Percentiles rank a stretch among this genome's conserved stretches.
phyloP scores from a whole-genome alignment of 768 basidiomycete genomes.

The Neoboletus brunneissimus region DNA sequence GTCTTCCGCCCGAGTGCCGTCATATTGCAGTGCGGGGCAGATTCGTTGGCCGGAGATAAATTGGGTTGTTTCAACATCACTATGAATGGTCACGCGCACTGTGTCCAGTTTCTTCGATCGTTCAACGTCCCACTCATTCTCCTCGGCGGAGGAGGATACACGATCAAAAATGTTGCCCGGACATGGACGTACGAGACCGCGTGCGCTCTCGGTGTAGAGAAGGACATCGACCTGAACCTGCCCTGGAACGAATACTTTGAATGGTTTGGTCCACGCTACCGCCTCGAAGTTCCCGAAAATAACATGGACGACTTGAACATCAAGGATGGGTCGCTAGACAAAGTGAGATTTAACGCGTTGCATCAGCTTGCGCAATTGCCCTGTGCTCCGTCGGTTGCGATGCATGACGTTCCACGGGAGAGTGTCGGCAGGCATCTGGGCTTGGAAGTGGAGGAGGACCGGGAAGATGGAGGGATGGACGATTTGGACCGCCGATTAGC shows the following conservation, averaged over 20 bases:
- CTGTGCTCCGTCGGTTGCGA: slow-evolving; percentile 79
- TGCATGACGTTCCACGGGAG: slow-evolving; percentile 80
- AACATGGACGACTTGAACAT: slow-evolving; percentile 95
- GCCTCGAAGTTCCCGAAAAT: slow-evolving; percentile 85
- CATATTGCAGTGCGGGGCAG: slow-evolving; percentile 93
- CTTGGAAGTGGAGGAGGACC: slow-evolving; percentile 44
- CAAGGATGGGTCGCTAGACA: slow-evolving; percentile 74
- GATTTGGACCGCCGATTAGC: slow-evolving; percentile 68
- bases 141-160: slow-evolving; percentile 95
- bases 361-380: slow-evolving; percentile 57
- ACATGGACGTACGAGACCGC: slow-evolving; percentile 98
- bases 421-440: slow-evolving; percentile 63
- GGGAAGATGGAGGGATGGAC: slow-evolving; percentile 45
- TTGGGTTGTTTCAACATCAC: slow-evolving; percentile 95
- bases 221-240: slow-evolving; percentile 71
- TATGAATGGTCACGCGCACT: slow-evolving; percentile 92
- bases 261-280: slow-evolving; percentile 95
- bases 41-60: slow-evolving; percentile 93
- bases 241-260: slow-evolving; percentile 93
- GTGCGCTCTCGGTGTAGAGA: slow-evolving; percentile 84
- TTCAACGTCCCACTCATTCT: slow-evolving; percentile 86
- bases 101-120: slow-evolving; percentile 80
- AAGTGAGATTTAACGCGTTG: slow-evolving; percentile 64
- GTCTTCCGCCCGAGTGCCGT: slow-evolving; percentile 86
- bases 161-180: slow-evolving; percentile 92